A percentile compares a stretch with the other conserved stretches of the same genome.
Evolutionary conservation across 2,329 filamentous ascomycete species (phyloP).

Genomic region (Microsporum audouinii): DNA sequence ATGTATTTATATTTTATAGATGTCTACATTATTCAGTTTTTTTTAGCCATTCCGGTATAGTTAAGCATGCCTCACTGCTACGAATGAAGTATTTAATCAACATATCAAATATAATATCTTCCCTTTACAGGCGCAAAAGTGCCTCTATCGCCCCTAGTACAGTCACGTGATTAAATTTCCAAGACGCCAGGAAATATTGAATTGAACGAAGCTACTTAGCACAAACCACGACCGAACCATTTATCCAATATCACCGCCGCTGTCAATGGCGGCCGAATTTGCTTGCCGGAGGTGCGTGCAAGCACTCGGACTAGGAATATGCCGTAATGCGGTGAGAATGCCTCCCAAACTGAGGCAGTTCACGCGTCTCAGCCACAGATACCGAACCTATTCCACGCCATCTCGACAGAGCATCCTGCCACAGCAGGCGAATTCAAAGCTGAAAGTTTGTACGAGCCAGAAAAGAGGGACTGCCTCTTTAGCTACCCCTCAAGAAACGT

Average conservation of each 20-base stretch:
- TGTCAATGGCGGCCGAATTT: constrained; percentile 29
- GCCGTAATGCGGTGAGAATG: constrained; percentile 16
- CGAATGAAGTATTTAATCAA: no score
- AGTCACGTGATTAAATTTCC: background rate
- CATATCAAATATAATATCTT: no score
- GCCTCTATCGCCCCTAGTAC: no score
- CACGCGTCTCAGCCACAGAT: constrained; percentile 20
- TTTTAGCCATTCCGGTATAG: background rate
- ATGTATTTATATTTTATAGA: background rate
- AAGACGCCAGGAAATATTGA: background rate
- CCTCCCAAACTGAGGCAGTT: constrained; percentile 18
- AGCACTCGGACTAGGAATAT: constrained; percentile 23
- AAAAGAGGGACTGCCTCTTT: constrained; percentile 13
- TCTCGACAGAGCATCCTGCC: constrained; percentile 11
- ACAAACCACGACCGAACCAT: background rate
- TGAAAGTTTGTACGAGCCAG: constrained; percentile 10
- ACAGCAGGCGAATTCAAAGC: background rate
- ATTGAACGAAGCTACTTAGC: background rate
- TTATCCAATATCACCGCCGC: background rate
- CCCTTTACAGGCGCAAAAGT: no score
- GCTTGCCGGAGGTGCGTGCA: constrained; percentile 33
- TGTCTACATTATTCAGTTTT: background rate
- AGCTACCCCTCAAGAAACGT: constrained; percentile 4
- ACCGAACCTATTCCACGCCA: constrained; percentile 17
- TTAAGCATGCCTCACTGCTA: background rate